Conservation (phyloP, 306 rosid species). For the Senna tora region DNA sequence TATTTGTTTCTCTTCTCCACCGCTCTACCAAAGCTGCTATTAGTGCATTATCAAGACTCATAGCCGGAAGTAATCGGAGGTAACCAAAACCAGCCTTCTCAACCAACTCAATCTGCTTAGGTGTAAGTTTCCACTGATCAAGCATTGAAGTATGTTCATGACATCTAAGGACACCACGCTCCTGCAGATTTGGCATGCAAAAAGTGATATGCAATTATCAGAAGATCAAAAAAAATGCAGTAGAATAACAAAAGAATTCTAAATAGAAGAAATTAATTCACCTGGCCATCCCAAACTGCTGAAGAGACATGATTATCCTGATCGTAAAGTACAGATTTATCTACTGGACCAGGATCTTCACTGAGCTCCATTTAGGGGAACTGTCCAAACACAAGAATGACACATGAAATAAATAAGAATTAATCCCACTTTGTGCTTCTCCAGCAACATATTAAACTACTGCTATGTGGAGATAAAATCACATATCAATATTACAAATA, state of each 20-base stretch:
- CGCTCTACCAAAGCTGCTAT: slow-evolving; percentile 92
- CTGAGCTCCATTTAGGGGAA: slow-evolving; percentile 56
- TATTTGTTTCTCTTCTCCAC: slow-evolving; percentile 97
- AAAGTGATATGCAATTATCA: slow-evolving; percentile 8
- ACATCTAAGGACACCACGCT: slow-evolving; percentile 92
- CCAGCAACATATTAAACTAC: slow-evolving; percentile 14
- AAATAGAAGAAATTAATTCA: slow-evolving; percentile 32
- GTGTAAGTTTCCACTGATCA: slow-evolving; percentile 88
- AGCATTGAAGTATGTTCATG: slow-evolving; percentile 95
- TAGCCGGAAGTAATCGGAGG: slow-evolving; percentile 76
- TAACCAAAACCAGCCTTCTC: slow-evolving; percentile 85
- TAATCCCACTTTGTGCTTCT: slow-evolving; percentile 21
- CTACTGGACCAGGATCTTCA: slow-evolving; percentile 78
- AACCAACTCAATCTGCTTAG: slow-evolving; percentile 73
- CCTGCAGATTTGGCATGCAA: slow-evolving; percentile 52
- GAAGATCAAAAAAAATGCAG: background rate
- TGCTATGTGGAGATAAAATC: background rate
- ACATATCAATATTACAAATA: slow-evolving; percentile 22
- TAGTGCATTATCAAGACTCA: slow-evolving; percentile 86
- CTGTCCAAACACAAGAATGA: slow-evolving; percentile 39
- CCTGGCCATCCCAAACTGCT: slow-evolving; percentile 98
- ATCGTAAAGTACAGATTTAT: slow-evolving; percentile 76
- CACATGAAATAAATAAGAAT: background rate
- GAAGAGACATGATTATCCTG: slow-evolving; percentile 93
- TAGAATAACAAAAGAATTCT: slow-evolving; percentile 12